Conservation (phyloP, 805 yeast species). For the Nakazawaea siamensis region DNA sequence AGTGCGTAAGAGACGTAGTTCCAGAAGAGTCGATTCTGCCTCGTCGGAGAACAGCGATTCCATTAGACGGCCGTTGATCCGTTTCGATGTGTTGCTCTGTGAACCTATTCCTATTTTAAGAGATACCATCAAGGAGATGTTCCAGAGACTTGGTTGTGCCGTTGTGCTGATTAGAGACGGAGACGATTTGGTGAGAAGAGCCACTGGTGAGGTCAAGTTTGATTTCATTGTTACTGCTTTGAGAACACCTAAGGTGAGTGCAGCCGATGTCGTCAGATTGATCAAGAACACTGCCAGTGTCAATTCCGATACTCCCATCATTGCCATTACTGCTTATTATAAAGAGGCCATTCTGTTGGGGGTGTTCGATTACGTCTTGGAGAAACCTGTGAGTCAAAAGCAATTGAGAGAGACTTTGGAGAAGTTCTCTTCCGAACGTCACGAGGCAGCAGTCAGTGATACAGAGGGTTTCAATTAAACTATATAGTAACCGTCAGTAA, state of each 20-base stretch:
- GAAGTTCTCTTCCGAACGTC: constrained; percentile 13
- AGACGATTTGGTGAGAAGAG: constrained; percentile 73
- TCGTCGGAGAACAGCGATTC: constrained; percentile 15
- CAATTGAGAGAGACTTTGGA: constrained; percentile 24
- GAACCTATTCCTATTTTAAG: constrained; percentile 83
- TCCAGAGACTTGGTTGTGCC: constrained; percentile 68
- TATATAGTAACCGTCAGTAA: constrained; percentile 52
- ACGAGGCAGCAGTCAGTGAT: constrained; percentile 10
- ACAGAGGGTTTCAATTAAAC: constrained; percentile 21
- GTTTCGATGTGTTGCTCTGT: constrained; percentile 62
- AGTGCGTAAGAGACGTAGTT: constrained; percentile 44
- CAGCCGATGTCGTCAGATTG: constrained; percentile 69
- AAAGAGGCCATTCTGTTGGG: constrained; percentile 52
- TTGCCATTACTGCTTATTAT: constrained; percentile 66
- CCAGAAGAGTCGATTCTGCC: constrained; percentile 26
- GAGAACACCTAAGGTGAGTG: constrained; percentile 57
- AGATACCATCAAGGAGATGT: constrained; percentile 51
- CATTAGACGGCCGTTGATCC: constrained; percentile 6
- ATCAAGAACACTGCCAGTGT: constrained; percentile 67
- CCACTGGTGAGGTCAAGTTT: constrained; percentile 76
- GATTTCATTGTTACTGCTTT: constrained; percentile 77
- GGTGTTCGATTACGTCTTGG: constrained; percentile 61
- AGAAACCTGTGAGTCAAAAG: constrained; percentile 51
- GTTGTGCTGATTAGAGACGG: constrained; percentile 74
- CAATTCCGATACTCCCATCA: constrained; percentile 70